These are phyloP conservation scores for Adansonia grandidieri DNA, from an alignment of 441 rosid genomes.

Conservation along the genomic window DNA sequence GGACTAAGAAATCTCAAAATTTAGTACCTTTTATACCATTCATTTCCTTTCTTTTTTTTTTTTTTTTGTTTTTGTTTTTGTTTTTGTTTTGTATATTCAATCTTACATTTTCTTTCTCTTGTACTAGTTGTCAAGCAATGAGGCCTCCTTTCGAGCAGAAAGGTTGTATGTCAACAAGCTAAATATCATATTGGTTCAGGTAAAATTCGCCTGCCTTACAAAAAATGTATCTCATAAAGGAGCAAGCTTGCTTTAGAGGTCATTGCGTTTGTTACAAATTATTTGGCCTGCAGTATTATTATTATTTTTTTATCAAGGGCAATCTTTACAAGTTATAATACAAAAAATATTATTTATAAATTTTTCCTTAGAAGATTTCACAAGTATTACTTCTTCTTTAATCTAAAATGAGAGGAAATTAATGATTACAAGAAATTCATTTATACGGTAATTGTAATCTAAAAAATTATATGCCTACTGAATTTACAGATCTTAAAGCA, in stretches of 20 bases:
- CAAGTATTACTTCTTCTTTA: background rate
- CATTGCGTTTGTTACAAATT: constrained; percentile 13
- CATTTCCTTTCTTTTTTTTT: constrained; percentile 3
- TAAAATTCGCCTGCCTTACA: constrained; percentile 29
- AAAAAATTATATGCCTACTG: background rate
- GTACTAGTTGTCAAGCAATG: constrained; percentile 83
- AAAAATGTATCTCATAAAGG: constrained; percentile 5
- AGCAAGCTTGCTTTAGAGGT: background rate
- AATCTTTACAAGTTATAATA: background rate
- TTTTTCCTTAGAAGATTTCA: background rate
- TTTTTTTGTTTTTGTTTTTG: background rate
- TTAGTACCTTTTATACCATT: background rate
- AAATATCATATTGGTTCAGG: constrained; percentile 97
- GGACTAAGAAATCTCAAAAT: background rate
- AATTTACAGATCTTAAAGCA: constrained; percentile 87
- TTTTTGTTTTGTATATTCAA: background rate
- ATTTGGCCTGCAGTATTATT: background rate
- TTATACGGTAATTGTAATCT: background rate
- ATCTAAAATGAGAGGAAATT: constrained; percentile 6
- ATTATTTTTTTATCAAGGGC: background rate
- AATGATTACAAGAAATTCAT: background rate
- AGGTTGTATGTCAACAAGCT: constrained; percentile 95
- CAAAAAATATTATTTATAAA: background rate
- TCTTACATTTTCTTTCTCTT: constrained; percentile 22
- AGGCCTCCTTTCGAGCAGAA: constrained; percentile 84